Base-by-base conservation (phyloP, 768 basidiomycete species). In the Hemileccinum rubropunctum region DNA sequence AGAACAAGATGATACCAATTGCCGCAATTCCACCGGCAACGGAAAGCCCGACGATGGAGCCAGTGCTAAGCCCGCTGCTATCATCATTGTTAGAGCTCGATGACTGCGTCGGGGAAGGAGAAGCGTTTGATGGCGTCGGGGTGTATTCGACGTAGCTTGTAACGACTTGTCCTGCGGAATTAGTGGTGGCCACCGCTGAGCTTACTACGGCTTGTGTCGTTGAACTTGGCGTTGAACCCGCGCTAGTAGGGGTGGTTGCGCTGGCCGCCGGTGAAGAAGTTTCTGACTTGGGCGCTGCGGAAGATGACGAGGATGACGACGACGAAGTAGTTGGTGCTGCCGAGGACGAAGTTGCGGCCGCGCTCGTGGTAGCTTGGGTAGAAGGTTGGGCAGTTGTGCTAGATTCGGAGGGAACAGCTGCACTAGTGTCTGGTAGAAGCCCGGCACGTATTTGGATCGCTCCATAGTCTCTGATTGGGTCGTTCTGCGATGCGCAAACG, bases 11-110 rank as follows among this genome's bases (percentile, higher is more conserved):
- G 45, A 93, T 76, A 10, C 79, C 86, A 58, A 93, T 68, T 17
- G 84, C 67, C 20, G 88, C 86, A 47, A 91, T 73, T 47, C 88
- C 91, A 37, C 88, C 91, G 3, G 88, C 83, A 20, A 92, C 88
- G 0, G 88, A 84, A 51, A 93, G 73, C 30, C 89, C 91, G 38
- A 91, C 66, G 60, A 93, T 88, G 35, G 87, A 85, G 4, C 86
- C 86, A 6, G 79, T 84, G 39, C 82, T 66, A 15, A 89, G 64
- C n/a, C 82, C 75, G 23, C 63, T 49, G 23, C 42, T 37, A 4
- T 36, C 21, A 21, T 14, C 21, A 17, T 12, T 2, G 2, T 41
- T 7, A 28, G 67, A 62, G 48, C 51, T 53, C 28, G 61, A 48
- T 21, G 60, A 35, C 21, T 45, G 37, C 9, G 63, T 53, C 47